phyloP scores from a whole-genome alignment of 2,329 filamentous ascomycete genomes.

The Curvularia sp. region DNA sequence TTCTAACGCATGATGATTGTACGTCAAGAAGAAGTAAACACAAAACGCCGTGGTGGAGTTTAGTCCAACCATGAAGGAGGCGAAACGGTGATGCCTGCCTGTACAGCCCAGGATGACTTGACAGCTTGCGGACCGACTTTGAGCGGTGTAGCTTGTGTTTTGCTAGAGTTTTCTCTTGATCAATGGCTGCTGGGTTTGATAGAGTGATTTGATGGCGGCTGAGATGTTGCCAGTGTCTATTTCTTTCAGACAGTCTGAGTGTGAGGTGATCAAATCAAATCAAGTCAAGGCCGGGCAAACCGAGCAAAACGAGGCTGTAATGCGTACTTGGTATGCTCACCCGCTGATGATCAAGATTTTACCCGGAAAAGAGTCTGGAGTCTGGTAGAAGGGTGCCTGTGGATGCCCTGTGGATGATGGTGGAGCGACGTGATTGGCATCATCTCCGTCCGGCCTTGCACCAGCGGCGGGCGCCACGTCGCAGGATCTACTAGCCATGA shows the following conservation, averaged over 20 bases:
- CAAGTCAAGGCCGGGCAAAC: conserved; percentile 15
- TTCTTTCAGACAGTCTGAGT: background rate
- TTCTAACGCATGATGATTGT: conserved; percentile 18
- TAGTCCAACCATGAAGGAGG: conserved; percentile 27
- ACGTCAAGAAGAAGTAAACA: conserved; percentile 22
- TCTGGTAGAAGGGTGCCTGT: conserved; percentile 25
- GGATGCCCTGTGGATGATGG: conserved; percentile 1
- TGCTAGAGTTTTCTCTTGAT: conserved; percentile 13
- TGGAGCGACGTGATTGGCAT: conserved; percentile 10
- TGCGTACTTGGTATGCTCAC: conserved; percentile 17
- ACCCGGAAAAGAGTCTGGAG: conserved; percentile 11
- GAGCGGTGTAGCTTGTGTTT: conserved; percentile 30
- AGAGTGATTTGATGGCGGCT: conserved; percentile 7
- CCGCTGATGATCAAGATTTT: conserved; percentile 21
- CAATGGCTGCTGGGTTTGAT: conserved; percentile 20
- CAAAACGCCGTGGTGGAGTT: conserved; percentile 30
- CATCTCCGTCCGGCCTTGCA: conserved; percentile 11
- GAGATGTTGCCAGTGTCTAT: conserved; percentile 9
- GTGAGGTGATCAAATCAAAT: background rate
- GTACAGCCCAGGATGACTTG: conserved; percentile 7
- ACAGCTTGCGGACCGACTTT: conserved; percentile 17
- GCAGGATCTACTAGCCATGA: conserved; percentile 22
- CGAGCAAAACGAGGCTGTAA: conserved; percentile 32
- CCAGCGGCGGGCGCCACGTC: conserved; percentile 21
- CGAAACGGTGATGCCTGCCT: conserved; percentile 27